A percentile compares a stretch with the other conserved stretches of the same genome.
Conservation (phyloP, 2,329 filamentous ascomycete species). For the Alternaria incomplexa region DNA sequence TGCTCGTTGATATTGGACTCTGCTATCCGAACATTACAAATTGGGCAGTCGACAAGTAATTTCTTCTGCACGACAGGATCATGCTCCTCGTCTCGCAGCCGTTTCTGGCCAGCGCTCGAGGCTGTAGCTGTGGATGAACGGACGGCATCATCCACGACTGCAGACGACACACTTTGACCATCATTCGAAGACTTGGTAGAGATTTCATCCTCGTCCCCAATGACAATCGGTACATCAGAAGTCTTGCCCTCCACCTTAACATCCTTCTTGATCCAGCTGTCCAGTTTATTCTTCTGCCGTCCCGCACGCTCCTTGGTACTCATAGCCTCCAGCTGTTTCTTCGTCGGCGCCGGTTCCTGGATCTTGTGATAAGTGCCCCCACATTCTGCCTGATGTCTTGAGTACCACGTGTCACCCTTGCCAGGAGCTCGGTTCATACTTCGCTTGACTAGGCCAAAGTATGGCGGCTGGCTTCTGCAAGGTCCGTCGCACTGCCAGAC, state of each 20-base stretch:
- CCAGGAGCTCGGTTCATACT: constrained; percentile 54
- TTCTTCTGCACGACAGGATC: constrained; percentile 22
- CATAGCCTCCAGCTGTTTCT: constrained; percentile 49
- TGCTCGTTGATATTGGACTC: constrained; percentile 49
- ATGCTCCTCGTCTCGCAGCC: constrained; percentile 18
- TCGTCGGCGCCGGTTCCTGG: constrained; percentile 50
- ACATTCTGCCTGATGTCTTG: constrained; percentile 49
- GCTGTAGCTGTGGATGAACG: background rate
- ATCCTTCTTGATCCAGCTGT: constrained; percentile 45
- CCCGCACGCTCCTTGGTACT: constrained; percentile 51
- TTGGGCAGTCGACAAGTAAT: constrained; percentile 47
- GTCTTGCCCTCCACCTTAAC: constrained; percentile 16
- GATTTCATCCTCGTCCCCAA: constrained; percentile 16
- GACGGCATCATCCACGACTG: constrained; percentile 6
- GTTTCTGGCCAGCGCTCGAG: constrained; percentile 27
- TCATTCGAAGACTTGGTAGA: constrained; percentile 7
- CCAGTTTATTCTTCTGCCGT: constrained; percentile 53
- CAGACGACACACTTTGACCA: constrained; percentile 10
- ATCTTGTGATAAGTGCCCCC: constrained; percentile 52
- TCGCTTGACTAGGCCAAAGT: constrained; percentile 54
- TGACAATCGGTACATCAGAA: constrained; percentile 6
- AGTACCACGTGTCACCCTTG: constrained; percentile 52
- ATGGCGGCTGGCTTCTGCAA: constrained; percentile 48
- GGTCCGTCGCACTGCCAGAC: constrained; percentile 54
- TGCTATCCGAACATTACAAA: constrained; percentile 40